These are phyloP conservation scores for Carallia brachiata DNA, from an alignment of 345 rosid genomes.

Conservation along the genomic window DNA sequence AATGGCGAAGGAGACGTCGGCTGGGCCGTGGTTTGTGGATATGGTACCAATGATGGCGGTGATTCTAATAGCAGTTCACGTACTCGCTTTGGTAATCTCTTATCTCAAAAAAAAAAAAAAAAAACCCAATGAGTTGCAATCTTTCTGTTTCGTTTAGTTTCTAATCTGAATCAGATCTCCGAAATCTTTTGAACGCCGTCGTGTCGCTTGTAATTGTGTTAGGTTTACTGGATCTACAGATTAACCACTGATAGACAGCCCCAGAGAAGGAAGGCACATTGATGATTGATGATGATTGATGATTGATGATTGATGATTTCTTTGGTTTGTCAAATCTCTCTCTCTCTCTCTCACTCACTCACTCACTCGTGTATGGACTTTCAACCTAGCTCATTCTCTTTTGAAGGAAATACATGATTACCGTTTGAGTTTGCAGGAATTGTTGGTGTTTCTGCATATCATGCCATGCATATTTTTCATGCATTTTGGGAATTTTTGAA, in stretches of 20 bases:
- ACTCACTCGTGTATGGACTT: no score
- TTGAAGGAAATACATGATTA: no score
- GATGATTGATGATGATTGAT: slow-evolving; percentile 31
- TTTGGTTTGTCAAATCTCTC: slow-evolving; percentile 8
- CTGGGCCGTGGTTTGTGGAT: slow-evolving; percentile 71
- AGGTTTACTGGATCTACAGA: slow-evolving; percentile 87
- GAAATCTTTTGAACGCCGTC: background rate
- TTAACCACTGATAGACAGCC: slow-evolving; percentile 71
- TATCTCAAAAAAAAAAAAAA: no score
- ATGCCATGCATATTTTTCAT: no score
- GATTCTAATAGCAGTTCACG: slow-evolving; percentile 74
- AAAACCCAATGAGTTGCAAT: background rate
- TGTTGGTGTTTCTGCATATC: no score
- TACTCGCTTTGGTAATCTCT: slow-evolving; percentile 60
- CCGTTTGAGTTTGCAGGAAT: no score
- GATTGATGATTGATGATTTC: slow-evolving; percentile 26
- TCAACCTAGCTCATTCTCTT: no score
- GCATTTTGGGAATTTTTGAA: no score
- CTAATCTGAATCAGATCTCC: no score
- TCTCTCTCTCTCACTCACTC: background rate
- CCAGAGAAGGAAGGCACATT: slow-evolving; percentile 69
- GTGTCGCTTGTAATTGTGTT: background rate
- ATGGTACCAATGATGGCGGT: slow-evolving; percentile 59
- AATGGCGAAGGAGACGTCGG: slow-evolving; percentile 50
- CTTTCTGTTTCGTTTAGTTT: no score